A percentile compares a stretch with the other conserved stretches of the same genome.
Evolutionary conservation across 257 asterid species (phyloP).

Genomic region (Euphrasia confusa): DNA sequence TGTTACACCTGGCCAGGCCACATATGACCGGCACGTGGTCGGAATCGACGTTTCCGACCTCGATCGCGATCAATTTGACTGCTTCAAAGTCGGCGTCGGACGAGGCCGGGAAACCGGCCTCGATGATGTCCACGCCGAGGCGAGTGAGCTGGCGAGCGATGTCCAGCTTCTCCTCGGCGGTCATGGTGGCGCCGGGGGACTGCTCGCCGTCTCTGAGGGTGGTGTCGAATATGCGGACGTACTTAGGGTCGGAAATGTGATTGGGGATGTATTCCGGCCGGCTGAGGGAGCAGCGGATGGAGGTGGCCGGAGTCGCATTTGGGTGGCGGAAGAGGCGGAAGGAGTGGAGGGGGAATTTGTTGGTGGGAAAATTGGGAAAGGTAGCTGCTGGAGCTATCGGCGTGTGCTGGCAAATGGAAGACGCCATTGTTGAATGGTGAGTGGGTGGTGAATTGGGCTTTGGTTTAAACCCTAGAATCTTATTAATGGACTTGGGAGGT

Average conservation of each 20-base stretch:
- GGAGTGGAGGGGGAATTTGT: constrained; percentile 13
- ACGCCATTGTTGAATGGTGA: constrained; percentile 29
- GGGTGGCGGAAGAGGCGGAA: constrained; percentile 18
- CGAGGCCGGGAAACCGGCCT: constrained; percentile 95
- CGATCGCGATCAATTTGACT: constrained; percentile 67
- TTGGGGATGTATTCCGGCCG: constrained; percentile 69
- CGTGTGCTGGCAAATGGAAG: constrained; percentile 29
- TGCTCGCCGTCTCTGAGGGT: constrained; percentile 98
- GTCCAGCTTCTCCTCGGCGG: constrained; percentile 81
- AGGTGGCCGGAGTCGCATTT: constrained; percentile 25
- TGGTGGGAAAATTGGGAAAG: constrained; percentile 7
- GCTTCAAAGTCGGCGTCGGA: constrained; percentile 90
- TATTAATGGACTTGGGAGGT: too few relatives aligned
- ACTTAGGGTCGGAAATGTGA: constrained; percentile 75
- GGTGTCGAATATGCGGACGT: constrained; percentile 87
- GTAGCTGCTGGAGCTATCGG: not conserved
- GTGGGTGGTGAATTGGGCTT: not conserved
- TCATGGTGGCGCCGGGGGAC: constrained; percentile 99
- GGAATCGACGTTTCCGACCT: constrained; percentile 50
- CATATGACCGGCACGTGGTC: constrained; percentile 79
- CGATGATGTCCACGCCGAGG: constrained; percentile 90
- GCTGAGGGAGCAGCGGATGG: constrained; percentile 50
- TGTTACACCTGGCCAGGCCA: constrained; percentile 86
- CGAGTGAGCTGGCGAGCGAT: constrained; percentile 80
- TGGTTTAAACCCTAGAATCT: too few relatives aligned